phyloP scores from a whole-genome alignment of 2,329 filamentous ascomycete species.

The Colletotrichum shisoi region DNA sequence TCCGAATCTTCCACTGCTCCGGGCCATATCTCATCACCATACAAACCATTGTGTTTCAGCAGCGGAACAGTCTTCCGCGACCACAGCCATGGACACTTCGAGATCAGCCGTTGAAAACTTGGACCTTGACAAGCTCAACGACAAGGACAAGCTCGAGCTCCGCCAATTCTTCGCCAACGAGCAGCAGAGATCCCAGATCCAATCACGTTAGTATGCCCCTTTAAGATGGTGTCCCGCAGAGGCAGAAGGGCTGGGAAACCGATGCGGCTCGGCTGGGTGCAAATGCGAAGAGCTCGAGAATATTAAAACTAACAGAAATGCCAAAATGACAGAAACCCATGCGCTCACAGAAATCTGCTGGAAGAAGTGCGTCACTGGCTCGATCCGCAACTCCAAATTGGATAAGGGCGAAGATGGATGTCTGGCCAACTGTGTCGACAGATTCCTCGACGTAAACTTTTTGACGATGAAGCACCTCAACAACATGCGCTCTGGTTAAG shows the following conservation, averaged over 20 bases:
- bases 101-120: constrained; percentile 57
- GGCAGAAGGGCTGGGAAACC: not conserved
- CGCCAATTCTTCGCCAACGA: constrained; percentile 86
- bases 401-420: constrained; percentile 83
- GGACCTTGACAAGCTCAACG: constrained; percentile 78
- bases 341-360: constrained; percentile 80
- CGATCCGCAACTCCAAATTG: constrained; percentile 74
- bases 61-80: not conserved
- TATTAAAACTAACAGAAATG: constrained; percentile 19
- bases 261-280: not conserved
- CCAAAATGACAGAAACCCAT: constrained; percentile 59
- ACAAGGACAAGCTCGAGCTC: constrained; percentile 85
- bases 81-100: constrained; percentile 48
- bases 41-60: not conserved
- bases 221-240: not conserved
- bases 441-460: constrained; percentile 89
- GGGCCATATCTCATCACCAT: too few relatives aligned
- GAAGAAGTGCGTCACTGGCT: constrained; percentile 86
- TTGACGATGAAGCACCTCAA: constrained; percentile 87
- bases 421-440: constrained; percentile 89
- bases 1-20: not conserved
- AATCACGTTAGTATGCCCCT: constrained; percentile 62
- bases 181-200: constrained; percentile 78
- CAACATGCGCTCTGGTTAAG: constrained; percentile 54
- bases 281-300: not conserved